These are phyloP conservation scores for Dipodascopsis uninucleata DNA, from an alignment of 805 yeast species.

Conservation along the genomic window DNA sequence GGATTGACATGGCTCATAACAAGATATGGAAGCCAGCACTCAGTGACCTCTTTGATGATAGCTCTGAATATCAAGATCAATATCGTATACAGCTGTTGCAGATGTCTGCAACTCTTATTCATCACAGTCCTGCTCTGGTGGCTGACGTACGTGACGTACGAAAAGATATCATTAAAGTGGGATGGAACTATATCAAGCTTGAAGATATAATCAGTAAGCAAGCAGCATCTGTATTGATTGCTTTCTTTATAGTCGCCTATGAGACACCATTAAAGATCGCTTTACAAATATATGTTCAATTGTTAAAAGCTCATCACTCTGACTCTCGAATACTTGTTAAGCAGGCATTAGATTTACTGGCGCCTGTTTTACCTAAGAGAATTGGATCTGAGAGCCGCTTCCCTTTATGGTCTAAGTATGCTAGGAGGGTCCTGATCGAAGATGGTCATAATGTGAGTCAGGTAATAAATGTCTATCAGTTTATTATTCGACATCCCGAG, in stretches of 20 bases:
- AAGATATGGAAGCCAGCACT: conserved; percentile 66
- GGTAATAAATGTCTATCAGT: conserved; percentile 82
- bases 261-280: conserved; percentile 88
- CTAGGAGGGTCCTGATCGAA: conserved; percentile 85
- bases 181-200: conserved; percentile 87
- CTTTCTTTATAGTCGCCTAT: conserved; percentile 78
- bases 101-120: conserved; percentile 70
- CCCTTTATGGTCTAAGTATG: conserved; percentile 87
- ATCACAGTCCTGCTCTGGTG: conserved; percentile 59
- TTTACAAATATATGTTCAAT: conserved; percentile 86
- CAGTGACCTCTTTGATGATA: conserved; percentile 44
- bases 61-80: conserved; percentile 68
- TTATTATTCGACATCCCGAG: conserved; percentile 80
- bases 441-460: conserved; percentile 84
- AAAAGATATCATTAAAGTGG: conserved; percentile 85
- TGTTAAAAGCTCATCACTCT: conserved; percentile 75
- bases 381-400: conserved; percentile 18
- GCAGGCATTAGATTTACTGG: conserved; percentile 82
- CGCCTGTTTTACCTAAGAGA: conserved; percentile 49
- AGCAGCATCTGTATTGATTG: conserved; percentile 84
- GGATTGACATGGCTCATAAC: conserved; percentile 63
- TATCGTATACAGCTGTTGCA: conserved; percentile 77
- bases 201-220: conserved; percentile 89
- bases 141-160: conserved; percentile 59
- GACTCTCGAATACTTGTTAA: conserved; percentile 81